Evolutionary conservation across 345 rosid species (phyloP), one percentile per base, ranked within the genome.

Genomic region (Eucalyptus cloeziana): DNA sequence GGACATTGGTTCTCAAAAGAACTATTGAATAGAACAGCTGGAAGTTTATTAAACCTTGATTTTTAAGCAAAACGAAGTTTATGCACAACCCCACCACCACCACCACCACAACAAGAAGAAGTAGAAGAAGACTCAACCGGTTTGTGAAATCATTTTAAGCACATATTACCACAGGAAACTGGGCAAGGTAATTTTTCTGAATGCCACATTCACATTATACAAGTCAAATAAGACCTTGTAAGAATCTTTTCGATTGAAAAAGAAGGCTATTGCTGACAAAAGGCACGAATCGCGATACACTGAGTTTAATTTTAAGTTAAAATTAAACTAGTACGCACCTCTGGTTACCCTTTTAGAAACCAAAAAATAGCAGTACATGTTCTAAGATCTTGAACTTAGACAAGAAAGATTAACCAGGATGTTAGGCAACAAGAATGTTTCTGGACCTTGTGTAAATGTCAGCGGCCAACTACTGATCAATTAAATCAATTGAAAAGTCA

Each of bases 251-350:
- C 44, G 2, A 19, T 10, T 40, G 30, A 25, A 76, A 76, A 76
- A 21, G 24, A 25, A 37, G 4, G 47, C 44, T 76, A 21, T 1
- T 21, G 83, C 1, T 76, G 83, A 37, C 47, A 76, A 76, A 76
- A 76, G 27, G 85, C 47, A 76, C 2, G 0, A 40, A 76, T 6
- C 5, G 5, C 27, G 0, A 40, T 40, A 76, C 47, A 40, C 27
- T 40, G 85, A 37, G 85, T 7, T 76, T 1, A 22, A 76, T 12
- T 76, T 76, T 2, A 3, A 21, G 47, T 37, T 12, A 76, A 76
- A 76, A 76, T 21, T 40, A 76, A 40, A 76, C 47, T 40, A 21
- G 47, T 10, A 76, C 4, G 5, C 27, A 76, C 85, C 85, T 40
- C 85, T 11, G 5, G 47, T 76, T 40, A 7, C 27, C 80, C 85